These are phyloP conservation scores for Penicillium crystallinum DNA, from an alignment of 495 filamentous ascomycete species.

Conservation along the genomic window DNA sequence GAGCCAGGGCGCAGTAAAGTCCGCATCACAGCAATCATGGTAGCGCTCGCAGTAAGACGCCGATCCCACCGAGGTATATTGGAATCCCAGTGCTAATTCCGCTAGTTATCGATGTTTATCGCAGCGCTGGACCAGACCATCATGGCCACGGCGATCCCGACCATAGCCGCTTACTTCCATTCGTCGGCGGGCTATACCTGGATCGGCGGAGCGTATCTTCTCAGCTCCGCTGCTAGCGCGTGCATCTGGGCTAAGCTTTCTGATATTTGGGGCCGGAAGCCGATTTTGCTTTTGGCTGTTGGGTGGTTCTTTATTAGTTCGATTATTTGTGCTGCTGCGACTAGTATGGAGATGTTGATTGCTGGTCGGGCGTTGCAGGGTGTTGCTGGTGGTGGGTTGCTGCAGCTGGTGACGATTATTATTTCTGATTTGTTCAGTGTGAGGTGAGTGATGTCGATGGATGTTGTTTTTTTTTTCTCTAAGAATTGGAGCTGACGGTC, in stretches of 20 bases:
- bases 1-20: conserved; percentile 14
- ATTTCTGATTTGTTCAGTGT: conserved; percentile 57
- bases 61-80: too few relatives aligned
- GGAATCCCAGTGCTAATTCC: neutral
- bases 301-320: conserved; percentile 39
- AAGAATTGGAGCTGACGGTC: neutral
- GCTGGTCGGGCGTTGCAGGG: conserved; percentile 52
- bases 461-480: neutral
- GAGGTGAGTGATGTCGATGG: conserved; percentile 30
- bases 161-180: conserved; percentile 51
- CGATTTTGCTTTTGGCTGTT: conserved; percentile 44
- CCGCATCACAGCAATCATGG: conserved; percentile 21
- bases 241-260: conserved; percentile 55
- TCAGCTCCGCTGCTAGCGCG: conserved; percentile 48
- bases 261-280: conserved; percentile 59
- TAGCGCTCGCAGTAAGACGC: conserved; percentile 22
- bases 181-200: conserved; percentile 58
- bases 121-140: conserved; percentile 60
- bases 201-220: conserved; percentile 62
- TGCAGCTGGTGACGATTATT: conserved; percentile 49
- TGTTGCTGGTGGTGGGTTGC: conserved; percentile 48
- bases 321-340: conserved; percentile 44
- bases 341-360: conserved; percentile 51
- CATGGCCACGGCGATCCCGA: conserved; percentile 56
- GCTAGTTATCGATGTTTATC: conserved; percentile 42